These are phyloP conservation scores for Ogataea siamensis DNA, from an alignment of 805 yeast genomes.

Conservation along the genomic window DNA sequence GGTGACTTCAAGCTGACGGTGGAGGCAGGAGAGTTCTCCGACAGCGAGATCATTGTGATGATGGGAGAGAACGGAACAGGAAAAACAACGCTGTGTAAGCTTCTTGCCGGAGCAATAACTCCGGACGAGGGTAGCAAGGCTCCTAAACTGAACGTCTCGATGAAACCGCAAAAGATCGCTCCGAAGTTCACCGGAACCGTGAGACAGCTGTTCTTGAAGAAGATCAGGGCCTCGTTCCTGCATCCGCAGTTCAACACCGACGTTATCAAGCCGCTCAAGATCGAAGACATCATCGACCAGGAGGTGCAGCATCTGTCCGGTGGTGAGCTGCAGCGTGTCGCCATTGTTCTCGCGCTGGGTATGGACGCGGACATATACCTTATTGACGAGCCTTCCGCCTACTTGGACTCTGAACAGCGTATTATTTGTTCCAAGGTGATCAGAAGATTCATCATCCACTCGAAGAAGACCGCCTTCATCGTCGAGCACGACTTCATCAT, in stretches of 20 bases:
- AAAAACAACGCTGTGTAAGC: slow-evolving; percentile 94
- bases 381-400: slow-evolving; percentile 98
- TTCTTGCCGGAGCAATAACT: slow-evolving; percentile 87
- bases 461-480: slow-evolving; percentile 97
- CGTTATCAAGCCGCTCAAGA: slow-evolving; percentile 91
- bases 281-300: slow-evolving; percentile 93
- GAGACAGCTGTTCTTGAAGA: slow-evolving; percentile 94
- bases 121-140: slow-evolving; percentile 80
- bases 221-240: slow-evolving; percentile 89
- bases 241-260: slow-evolving; percentile 98
- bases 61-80: slow-evolving; percentile 99
- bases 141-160: slow-evolving; percentile 87
- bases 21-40: slow-evolving; percentile 87
- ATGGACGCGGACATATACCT: slow-evolving; percentile 91
- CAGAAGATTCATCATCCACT: slow-evolving; percentile 91
- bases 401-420: slow-evolving; percentile 99
- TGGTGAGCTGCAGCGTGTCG: slow-evolving; percentile 99
- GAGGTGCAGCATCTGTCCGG: slow-evolving; percentile 98
- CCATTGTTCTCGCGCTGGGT: slow-evolving; percentile 93
- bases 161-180: slow-evolving; percentile 99
- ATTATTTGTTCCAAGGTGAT: slow-evolving; percentile 97
- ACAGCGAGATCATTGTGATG: slow-evolving; percentile 96
- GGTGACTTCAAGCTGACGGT: slow-evolving; percentile 90
- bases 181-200: slow-evolving; percentile 99
- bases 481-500: slow-evolving; percentile 99